Base-by-base conservation (phyloP, 2,329 filamentous ascomycete species). In the Saccharata proteae region DNA sequence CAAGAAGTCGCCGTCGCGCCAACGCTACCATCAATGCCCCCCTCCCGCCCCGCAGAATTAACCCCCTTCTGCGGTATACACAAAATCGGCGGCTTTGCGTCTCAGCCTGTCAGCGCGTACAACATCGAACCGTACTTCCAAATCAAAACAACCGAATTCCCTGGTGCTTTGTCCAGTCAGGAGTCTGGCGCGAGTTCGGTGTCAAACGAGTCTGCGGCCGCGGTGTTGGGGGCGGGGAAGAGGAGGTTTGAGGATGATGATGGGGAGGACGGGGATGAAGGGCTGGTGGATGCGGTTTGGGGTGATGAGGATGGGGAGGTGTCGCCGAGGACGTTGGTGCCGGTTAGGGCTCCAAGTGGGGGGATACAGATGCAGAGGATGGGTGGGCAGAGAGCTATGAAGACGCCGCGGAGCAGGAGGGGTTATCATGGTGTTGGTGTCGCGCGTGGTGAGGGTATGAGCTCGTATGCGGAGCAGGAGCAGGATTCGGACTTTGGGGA, bases 21-120 rank as follows among this genome's bases (percentile, higher is more conserved):
- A n/a, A n/a, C n/a, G n/a, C n/a, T n/a, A n/a, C n/a, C n/a, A n/a
- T n/a, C n/a, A n/a, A n/a, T n/a, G n/a, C n/a, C n/a, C n/a, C n/a
- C n/a, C 20, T 19, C 15, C 21, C 27, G 54, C 31, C 47, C 53
- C 35, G 62, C 69, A 18, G 84, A 90, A 49, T 64, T 93, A 4
- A 61, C 77, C 6, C 83, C 84, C 1, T 92, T 85, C 50, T 88
- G 82, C 50, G 84, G 82, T 16, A 67, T 90, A 42, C 69, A 83
- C 58, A 84, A 77, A 46, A 65, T 81, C 34, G 81, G 80, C 22
- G 80, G 50, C 38, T 56, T 44, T 36, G 32, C 51, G 36, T 44
- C 43, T 19, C 15, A 23, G 2, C 32, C 36, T 8, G 26, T 34
- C 9, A 10, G 19, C 19, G 21, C 36, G 3, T 22, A 34, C 10